Evolutionary conservation across 78 protist species (phyloP).

Genomic region (Paulinella micropora): DNA sequence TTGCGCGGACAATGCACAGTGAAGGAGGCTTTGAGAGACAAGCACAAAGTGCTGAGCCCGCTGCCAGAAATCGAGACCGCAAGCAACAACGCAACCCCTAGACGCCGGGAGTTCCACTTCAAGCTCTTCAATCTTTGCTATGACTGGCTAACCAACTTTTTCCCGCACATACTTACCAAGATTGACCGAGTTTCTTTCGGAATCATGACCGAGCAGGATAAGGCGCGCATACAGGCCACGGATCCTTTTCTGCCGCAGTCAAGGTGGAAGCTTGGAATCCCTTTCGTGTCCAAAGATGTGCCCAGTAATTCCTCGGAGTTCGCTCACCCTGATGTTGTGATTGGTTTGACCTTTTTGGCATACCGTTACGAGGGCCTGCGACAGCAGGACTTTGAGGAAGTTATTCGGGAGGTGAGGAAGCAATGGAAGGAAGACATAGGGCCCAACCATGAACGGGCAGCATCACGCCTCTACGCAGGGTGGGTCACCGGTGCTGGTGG

Average conservation of each 20-base stretch:
- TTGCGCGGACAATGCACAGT: neutral
- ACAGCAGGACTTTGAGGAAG: conserved; percentile 15
- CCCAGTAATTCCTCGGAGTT: conserved; percentile 33
- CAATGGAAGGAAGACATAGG: conserved; percentile 8
- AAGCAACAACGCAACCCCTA: neutral
- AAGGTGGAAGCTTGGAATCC: conserved; percentile 24
- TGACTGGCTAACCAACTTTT: conserved; percentile 28
- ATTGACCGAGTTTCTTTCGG: conserved; percentile 44
- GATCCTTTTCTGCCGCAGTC: conserved; percentile 32
- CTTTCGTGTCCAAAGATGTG: conserved; percentile 41
- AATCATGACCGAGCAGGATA: neutral
- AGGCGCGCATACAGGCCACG: neutral
- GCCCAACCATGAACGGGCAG: neutral
- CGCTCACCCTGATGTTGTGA: conserved; percentile 46
- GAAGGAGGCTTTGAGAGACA: neutral
- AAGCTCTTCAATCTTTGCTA: conserved; percentile 23
- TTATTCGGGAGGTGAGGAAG: neutral
- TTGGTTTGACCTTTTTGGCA: conserved; percentile 37
- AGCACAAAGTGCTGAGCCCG: neutral
- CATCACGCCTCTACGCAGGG: neutral
- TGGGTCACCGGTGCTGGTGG: conserved; percentile 7
- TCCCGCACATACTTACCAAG: conserved; percentile 36
- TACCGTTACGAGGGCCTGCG: conserved; percentile 44
- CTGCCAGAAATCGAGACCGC: too few relatives aligned
- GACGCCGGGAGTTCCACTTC: neutral